phyloP scores from a whole-genome alignment of 139 green algal species.

The Chlorella sp. region DNA sequence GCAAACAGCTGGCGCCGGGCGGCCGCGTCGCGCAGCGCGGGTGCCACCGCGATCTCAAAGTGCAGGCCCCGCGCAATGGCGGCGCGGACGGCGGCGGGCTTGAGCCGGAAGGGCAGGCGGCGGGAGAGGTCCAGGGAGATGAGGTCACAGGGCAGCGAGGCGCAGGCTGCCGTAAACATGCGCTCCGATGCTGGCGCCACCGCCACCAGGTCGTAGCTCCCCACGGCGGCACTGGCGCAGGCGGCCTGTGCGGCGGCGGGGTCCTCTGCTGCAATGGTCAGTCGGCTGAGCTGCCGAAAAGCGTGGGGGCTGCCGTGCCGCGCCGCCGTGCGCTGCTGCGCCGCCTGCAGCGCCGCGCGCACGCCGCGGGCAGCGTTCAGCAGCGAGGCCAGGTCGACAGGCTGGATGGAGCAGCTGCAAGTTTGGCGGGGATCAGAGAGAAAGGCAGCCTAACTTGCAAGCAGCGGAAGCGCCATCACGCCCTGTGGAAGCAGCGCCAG shows the following conservation, averaged over 20 bases:
- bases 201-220: slow-evolving; percentile 64
- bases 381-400: slow-evolving; percentile 19
- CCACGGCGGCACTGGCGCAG: slow-evolving; percentile 14
- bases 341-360: slow-evolving; percentile 17
- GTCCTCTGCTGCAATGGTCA: slow-evolving; percentile 49
- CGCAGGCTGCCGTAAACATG: slow-evolving; percentile 51
- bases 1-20: slow-evolving; percentile 54
- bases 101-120: slow-evolving; percentile 51
- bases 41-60: slow-evolving; percentile 64
- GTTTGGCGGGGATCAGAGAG: no score
- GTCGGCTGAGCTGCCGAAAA: slow-evolving; percentile 48
- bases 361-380: slow-evolving; percentile 5
- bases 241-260: slow-evolving; percentile 30
- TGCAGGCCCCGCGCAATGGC: slow-evolving; percentile 59
- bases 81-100: slow-evolving; percentile 30
- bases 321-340: not conserved
- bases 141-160: slow-evolving; percentile 62
- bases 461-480: not conserved
- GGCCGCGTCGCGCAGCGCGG: slow-evolving; percentile 36
- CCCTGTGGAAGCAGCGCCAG: not conserved
- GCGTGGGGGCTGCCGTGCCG: slow-evolving; percentile 14
- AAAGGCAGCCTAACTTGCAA: not conserved
- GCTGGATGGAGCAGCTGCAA: slow-evolving; percentile 34
- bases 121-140: slow-evolving; percentile 56
- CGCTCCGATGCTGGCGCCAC: slow-evolving; percentile 58